phyloP scores from a whole-genome alignment of 805 yeast species.

The Hemisphaericaspora nanyangensis region DNA sequence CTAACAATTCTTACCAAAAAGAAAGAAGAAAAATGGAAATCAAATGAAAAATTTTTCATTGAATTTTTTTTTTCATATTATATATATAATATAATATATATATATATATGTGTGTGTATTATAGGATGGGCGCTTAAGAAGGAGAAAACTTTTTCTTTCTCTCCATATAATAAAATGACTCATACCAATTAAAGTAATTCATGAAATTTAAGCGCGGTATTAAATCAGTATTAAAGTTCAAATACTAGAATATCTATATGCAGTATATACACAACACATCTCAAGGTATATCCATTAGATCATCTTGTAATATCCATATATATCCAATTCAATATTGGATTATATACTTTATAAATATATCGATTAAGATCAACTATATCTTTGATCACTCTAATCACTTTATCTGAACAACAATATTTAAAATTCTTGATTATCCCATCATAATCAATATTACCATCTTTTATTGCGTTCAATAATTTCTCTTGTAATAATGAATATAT shows the following conservation, averaged over 20 bases:
- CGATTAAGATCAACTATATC: constrained; percentile 6
- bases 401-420: constrained; percentile 1
- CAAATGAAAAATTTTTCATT: too few species aligned
- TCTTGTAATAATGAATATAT: constrained; percentile 1
- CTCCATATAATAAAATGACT: too few species aligned
- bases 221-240: not conserved
- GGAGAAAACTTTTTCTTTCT: too few species aligned
- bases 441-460: too few species aligned
- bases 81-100: too few species aligned
- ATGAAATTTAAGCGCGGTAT: not conserved
- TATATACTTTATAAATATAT: constrained; percentile 18
- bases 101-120: too few species aligned
- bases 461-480: not conserved
- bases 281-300: not conserved
- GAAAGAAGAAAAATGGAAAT: too few species aligned
- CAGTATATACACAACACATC: not conserved
- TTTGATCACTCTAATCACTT: not conserved
- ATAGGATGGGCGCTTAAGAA: too few species aligned
- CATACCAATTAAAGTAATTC: not conserved
- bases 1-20: too few species aligned
- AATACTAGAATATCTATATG: too few species aligned
- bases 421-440: constrained; percentile 8
- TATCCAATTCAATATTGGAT: constrained; percentile 27
- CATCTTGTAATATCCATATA: constrained; percentile 19
- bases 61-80: too few species aligned